Percentiles rank a stretch among this genome's conserved stretches.
phyloP scores from a whole-genome alignment of 345 rosid genomes.

The Murraya koenigii region DNA sequence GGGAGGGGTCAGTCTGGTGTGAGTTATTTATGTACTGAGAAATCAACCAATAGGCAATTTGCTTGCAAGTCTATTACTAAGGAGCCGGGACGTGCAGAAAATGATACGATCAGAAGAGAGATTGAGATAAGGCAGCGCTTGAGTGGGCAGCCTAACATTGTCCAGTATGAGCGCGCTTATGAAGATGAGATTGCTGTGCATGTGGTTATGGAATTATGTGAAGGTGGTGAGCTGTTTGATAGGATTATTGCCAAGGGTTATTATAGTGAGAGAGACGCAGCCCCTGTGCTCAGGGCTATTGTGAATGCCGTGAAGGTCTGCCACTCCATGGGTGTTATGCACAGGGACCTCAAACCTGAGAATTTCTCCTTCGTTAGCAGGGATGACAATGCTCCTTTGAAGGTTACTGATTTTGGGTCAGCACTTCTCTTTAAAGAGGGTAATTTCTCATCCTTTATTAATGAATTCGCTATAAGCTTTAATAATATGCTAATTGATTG shows the following conservation, averaged over 20 bases:
- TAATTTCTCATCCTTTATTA: slow-evolving; percentile 2
- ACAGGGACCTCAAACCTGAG: slow-evolving; percentile 65
- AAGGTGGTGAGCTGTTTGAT: slow-evolving; percentile 88
- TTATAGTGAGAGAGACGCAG: slow-evolving; percentile 79
- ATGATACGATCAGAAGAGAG: slow-evolving; percentile 81
- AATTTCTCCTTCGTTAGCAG: slow-evolving; percentile 73
- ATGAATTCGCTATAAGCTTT: background rate
- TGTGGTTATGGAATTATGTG: slow-evolving; percentile 91
- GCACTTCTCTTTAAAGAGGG: slow-evolving; percentile 57
- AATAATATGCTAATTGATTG: background rate
- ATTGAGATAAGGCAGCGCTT: slow-evolving; percentile 85
- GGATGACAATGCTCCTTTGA: slow-evolving; percentile 55
- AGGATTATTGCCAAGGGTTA: slow-evolving; percentile 69
- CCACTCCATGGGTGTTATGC: slow-evolving; percentile 59
- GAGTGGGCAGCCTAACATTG: slow-evolving; percentile 87
- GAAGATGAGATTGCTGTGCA: slow-evolving; percentile 79
- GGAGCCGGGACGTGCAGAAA: slow-evolving; percentile 31
- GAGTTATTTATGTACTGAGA: slow-evolving; percentile 75
- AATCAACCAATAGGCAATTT: slow-evolving; percentile 51
- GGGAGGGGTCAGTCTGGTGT: slow-evolving; percentile 92
- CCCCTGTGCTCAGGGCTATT: slow-evolving; percentile 55
- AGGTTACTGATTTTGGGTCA: slow-evolving; percentile 86
- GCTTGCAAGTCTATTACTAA: slow-evolving; percentile 87
- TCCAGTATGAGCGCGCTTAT: slow-evolving; percentile 77
- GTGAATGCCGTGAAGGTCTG: slow-evolving; percentile 77